phyloP scores from a whole-genome alignment of 1,284 basidiomycete genomes.

The Trichosporon sp. region DNA sequence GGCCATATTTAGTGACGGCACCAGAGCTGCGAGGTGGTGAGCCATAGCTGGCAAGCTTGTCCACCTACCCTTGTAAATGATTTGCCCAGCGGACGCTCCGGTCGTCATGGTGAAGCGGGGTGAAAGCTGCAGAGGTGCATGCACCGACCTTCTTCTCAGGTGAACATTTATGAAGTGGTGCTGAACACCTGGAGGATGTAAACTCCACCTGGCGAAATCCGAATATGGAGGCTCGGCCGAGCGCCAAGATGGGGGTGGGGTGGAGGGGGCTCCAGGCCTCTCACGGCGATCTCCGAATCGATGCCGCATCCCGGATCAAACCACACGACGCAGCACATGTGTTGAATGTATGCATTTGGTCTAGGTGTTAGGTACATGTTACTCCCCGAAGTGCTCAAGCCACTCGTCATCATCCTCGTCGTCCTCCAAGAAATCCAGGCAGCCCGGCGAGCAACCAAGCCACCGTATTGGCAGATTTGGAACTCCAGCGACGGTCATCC shows the following conservation, averaged over 20 bases:
- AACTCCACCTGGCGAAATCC: background rate
- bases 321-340: too few species aligned
- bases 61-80: slow-evolving; percentile 41
- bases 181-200: background rate
- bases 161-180: background rate
- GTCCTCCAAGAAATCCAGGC: slow-evolving; percentile 39
- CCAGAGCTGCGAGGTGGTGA: slow-evolving; percentile 26
- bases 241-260: background rate
- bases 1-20: slow-evolving; percentile 43
- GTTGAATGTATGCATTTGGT: background rate
- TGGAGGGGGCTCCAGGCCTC: too few species aligned
- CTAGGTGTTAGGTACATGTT: background rate
- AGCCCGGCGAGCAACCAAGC: slow-evolving; percentile 44
- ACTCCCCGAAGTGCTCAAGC: background rate
- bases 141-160: background rate
- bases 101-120: background rate
- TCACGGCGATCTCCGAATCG: background rate
- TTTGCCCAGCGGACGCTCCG: slow-evolving; percentile 22
- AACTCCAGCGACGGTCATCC: slow-evolving; percentile 30
- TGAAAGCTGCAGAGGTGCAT: background rate
- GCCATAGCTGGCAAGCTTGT: background rate
- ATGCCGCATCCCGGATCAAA: background rate
- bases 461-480: slow-evolving; percentile 38
- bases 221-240: background rate
- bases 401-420: slow-evolving; percentile 27